phyloP scores from a whole-genome alignment of 768 basidiomycete species.

The Artomyces pyxidatus region DNA sequence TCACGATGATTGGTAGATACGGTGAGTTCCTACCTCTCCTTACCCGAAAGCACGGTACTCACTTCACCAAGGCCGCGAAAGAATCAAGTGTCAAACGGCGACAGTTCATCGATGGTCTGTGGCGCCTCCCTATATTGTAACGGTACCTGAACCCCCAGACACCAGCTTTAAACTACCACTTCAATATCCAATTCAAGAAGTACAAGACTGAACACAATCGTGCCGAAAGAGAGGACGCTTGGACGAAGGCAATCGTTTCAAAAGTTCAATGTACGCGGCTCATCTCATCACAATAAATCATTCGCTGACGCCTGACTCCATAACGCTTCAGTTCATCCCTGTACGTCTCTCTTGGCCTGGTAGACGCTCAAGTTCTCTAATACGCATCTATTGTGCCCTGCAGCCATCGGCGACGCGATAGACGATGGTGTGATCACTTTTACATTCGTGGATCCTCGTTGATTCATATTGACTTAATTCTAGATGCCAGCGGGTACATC shows the following conservation, averaged over 20 bases:
- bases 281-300: too few relatives aligned
- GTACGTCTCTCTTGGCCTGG: too few relatives aligned
- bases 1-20: too few relatives aligned
- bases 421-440: conserved; percentile 9
- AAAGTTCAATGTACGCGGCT: conserved; percentile 10
- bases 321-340: conserved; percentile 1
- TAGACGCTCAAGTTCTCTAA: neutral
- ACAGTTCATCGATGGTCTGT: conserved; percentile 5
- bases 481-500: conserved; percentile 10
- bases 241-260: conserved; percentile 6
- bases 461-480: neutral
- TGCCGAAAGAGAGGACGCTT: conserved; percentile 8
- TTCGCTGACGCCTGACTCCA: too few relatives aligned
- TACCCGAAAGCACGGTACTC: neutral
- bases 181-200: conserved; percentile 9
- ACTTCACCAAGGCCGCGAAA: conserved; percentile 8
- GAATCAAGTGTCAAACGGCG: conserved; percentile 9
- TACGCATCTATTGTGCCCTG: neutral
- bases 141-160: neutral
- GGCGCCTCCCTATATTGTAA: too few relatives aligned
- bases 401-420: conserved; percentile 13
- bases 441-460: neutral
- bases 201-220: conserved; percentile 6
- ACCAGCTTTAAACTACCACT: conserved; percentile 4
- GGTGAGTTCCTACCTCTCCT: too few relatives aligned